Conservation (phyloP, 495 filamentous ascomycete species). For the Neurospora terricola region DNA sequence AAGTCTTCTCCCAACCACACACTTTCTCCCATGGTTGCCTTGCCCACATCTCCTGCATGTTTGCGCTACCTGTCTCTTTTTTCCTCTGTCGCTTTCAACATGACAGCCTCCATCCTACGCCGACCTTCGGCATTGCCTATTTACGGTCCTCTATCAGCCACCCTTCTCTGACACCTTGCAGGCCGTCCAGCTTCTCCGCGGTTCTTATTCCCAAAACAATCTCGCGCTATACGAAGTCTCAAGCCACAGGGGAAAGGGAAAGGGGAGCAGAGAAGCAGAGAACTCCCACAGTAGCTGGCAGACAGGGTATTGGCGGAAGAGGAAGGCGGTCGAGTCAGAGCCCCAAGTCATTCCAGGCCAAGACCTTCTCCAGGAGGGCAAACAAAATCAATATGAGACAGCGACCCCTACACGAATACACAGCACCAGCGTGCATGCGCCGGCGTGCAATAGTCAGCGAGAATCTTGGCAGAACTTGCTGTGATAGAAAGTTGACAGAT, state of each 20-base stretch:
- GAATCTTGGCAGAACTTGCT: background rate
- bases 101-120: background rate
- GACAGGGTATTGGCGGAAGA: background rate
- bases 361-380: slow-evolving; percentile 6
- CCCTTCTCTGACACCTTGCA: background rate
- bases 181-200: background rate
- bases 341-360: background rate
- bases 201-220: background rate
- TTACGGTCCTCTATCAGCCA: background rate
- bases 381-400: background rate
- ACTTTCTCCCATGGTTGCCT: background rate
- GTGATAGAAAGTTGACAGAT: background rate
- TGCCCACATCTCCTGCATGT: background rate
- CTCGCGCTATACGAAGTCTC: background rate
- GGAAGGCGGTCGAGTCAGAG: background rate
- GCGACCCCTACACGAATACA: background rate
- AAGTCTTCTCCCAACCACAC: background rate
- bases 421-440: background rate
- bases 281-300: background rate
- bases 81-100: background rate
- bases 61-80: background rate
- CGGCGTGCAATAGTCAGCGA: background rate
- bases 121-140: background rate
- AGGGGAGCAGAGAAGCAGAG: background rate
- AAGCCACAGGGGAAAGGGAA: background rate